phyloP scores from a whole-genome alignment of 305 asterid species.

The Fraxinus angustifolia region DNA sequence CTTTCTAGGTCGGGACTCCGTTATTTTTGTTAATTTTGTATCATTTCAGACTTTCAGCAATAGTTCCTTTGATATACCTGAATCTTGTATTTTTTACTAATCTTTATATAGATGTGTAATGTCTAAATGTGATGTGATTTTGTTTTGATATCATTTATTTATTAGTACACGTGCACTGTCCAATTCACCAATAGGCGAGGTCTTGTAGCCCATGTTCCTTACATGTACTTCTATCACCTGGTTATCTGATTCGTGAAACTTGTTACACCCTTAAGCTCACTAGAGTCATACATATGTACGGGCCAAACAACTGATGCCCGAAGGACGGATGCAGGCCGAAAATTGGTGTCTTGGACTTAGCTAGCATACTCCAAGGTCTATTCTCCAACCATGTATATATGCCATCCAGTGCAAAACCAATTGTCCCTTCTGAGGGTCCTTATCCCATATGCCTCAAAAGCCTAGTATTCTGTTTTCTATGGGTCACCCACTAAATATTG shows the following conservation, averaged over 20 bases:
- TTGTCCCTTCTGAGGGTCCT: neutral
- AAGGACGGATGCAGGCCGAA: neutral
- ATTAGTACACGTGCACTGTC: neutral
- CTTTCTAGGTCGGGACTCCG: conserved; percentile 63
- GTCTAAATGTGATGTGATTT: neutral
- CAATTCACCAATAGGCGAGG: neutral
- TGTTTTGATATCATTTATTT: neutral
- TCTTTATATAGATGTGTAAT: conserved; percentile 1
- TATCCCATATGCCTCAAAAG: neutral
- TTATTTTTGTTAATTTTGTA: conserved; percentile 11
- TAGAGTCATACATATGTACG: neutral
- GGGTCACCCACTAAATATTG: neutral
- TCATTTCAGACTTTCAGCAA: conserved; percentile 11
- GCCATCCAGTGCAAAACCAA: too few relatives aligned
- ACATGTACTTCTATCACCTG: neutral
- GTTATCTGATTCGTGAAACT: conserved; percentile 4
- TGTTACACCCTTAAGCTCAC: neutral
- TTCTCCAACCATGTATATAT: too few relatives aligned
- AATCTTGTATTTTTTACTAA: neutral
- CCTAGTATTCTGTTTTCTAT: neutral
- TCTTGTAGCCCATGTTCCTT: neutral
- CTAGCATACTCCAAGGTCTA: too few relatives aligned
- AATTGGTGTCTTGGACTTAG: neutral
- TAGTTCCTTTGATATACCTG: conserved; percentile 1
- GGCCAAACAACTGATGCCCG: neutral